phyloP scores from a whole-genome alignment of 2,329 filamentous ascomycete species.

The Ascocoryne sarcoides region DNA sequence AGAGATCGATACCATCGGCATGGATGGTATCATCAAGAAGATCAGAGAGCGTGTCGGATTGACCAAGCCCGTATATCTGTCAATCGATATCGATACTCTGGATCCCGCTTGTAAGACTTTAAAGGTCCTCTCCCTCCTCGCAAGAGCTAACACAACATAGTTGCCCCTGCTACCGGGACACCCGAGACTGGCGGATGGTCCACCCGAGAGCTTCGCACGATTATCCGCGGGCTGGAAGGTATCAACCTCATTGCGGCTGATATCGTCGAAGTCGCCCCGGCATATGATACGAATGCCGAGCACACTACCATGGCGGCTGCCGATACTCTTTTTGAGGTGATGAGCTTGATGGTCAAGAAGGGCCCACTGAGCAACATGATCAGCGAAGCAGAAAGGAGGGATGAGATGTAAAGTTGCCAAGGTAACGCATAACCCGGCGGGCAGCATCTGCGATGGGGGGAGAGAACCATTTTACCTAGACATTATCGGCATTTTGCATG shows the following conservation, averaged over 20 bases:
- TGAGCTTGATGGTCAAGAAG: slow-evolving; percentile 76
- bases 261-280: slow-evolving; percentile 66
- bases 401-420: slow-evolving; percentile 20
- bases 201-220: slow-evolving; percentile 63
- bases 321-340: slow-evolving; percentile 65
- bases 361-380: slow-evolving; percentile 53
- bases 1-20: slow-evolving; percentile 60
- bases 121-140: neutral
- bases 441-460: too few species aligned
- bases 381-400: slow-evolving; percentile 11
- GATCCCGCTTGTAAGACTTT: slow-evolving; percentile 63
- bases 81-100: slow-evolving; percentile 79
- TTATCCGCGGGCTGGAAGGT: slow-evolving; percentile 58
- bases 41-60: slow-evolving; percentile 70
- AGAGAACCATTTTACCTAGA: too few species aligned
- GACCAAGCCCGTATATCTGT: slow-evolving; percentile 68
- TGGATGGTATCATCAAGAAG: slow-evolving; percentile 67
- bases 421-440: too few species aligned
- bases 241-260: slow-evolving; percentile 63
- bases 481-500: too few species aligned
- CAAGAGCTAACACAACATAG: slow-evolving; percentile 26
- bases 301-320: slow-evolving; percentile 66
- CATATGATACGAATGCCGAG: slow-evolving; percentile 65
- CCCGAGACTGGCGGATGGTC: slow-evolving; percentile 72
- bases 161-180: slow-evolving; percentile 66